phyloP scores from a whole-genome alignment of 345 rosid genomes.

The Adansonia digitata region DNA sequence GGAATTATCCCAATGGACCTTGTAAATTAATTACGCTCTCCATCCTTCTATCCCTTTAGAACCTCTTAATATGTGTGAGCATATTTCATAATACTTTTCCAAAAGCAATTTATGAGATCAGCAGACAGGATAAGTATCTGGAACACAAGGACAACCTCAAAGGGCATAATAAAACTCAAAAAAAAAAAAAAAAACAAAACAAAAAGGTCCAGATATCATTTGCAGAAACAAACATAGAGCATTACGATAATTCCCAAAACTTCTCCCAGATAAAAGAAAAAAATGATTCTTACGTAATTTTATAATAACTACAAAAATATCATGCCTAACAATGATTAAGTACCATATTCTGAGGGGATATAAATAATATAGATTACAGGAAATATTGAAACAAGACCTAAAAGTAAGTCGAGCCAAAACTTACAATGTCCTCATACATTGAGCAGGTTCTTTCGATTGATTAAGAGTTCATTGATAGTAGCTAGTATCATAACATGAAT shows the following conservation, averaged over 20 bases:
- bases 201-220: neutral
- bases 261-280: neutral
- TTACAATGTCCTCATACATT: neutral
- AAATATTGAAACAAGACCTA: neutral
- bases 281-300: neutral
- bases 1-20: neutral
- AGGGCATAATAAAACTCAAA: too few relatives aligned
- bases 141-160: neutral
- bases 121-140: neutral
- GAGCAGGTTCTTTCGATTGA: too few relatives aligned
- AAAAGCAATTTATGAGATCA: neutral
- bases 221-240: neutral
- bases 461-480: neutral
- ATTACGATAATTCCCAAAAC: neutral
- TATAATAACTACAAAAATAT: neutral
- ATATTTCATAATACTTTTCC: neutral
- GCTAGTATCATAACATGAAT: neutral
- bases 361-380: neutral
- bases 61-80: neutral
- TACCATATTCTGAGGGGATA: neutral
- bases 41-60: neutral
- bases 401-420: neutral
- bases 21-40: neutral
- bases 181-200: too few relatives aligned
- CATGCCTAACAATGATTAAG: neutral